Evolutionary conservation across 106 monocot genomes (phyloP), one percentile per base, ranked within the genome.

Genomic region (Platanthera guangdongensis): DNA sequence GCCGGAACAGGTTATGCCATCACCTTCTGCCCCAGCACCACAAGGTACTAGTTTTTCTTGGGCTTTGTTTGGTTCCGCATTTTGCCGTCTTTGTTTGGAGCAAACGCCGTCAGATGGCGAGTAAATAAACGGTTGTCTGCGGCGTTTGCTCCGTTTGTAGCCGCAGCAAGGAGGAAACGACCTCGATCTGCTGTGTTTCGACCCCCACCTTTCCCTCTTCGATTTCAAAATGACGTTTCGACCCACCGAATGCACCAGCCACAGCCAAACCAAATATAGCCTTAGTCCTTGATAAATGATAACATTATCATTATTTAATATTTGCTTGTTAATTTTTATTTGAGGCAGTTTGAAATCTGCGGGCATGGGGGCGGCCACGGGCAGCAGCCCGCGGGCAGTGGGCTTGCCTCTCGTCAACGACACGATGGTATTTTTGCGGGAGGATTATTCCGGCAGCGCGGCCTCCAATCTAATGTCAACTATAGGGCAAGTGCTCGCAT

Each of bases 11-110:
- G 76, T 18, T 94, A 90, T 74, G 57, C 50, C 50, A 77, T 94
- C 79, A 81, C 79, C 45, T 94, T 90, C 81, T 92, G 92, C 65
- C 87, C 92, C 46, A 46, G 22, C 74, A 73, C 73, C 52, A 51
- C 73, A 51, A 73, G 73, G 73, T 73, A 32, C 14, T 47, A 15
- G n/a, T 55, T 0, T 14, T 5, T 11, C 55, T 5, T n/a, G n/a
- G n/a, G n/a, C n/a, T n/a, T n/a, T n/a, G n/a, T n/a, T n/a, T n/a
- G n/a, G n/a, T n/a, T n/a, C n/a, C n/a, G n/a, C n/a, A n/a, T n/a
- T n/a, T n/a, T n/a, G n/a, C n/a, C n/a, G n/a, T n/a, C n/a, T n/a
- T n/a, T n/a, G n/a, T n/a, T n/a, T n/a, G n/a, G n/a, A n/a, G n/a
- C n/a, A n/a, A n/a, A n/a, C n/a, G n/a, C n/a, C n/a, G n/a, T n/a